A percentile compares a stretch with the other conserved stretches of the same genome.
Evolutionary conservation across 805 yeast species (phyloP).

Genomic region (Priceomyces medius): DNA sequence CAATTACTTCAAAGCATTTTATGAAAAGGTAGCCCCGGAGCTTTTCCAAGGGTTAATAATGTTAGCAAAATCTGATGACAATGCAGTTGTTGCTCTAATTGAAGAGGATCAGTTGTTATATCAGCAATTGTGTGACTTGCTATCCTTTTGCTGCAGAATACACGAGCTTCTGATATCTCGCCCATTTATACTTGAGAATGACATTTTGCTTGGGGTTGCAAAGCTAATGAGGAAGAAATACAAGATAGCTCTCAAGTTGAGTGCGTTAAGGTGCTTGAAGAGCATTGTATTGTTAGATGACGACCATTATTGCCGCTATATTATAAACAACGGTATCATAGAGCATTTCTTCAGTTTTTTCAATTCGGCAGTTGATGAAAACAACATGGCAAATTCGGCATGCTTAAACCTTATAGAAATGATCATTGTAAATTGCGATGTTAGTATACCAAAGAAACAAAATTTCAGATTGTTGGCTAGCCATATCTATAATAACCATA

Average conservation of each 20-base stretch:
- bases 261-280: conserved; percentile 69
- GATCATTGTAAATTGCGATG: conserved; percentile 25
- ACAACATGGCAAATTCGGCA: conserved; percentile 72
- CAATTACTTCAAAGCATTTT: conserved; percentile 58
- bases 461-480: conserved; percentile 30
- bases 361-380: conserved; percentile 44
- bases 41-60: conserved; percentile 51
- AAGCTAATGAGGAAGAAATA: conserved; percentile 43
- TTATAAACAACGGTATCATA: conserved; percentile 56
- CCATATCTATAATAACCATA: conserved; percentile 32
- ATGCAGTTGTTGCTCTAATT: conserved; percentile 6
- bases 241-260: conserved; percentile 56
- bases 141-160: conserved; percentile 63
- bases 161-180: conserved; percentile 61
- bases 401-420: conserved; percentile 67
- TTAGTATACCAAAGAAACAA: conserved; percentile 12
- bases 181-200: conserved; percentile 60
- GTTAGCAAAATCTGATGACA: conserved; percentile 17
- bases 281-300: conserved; percentile 62
- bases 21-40: conserved; percentile 57
- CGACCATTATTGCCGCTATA: conserved; percentile 53
- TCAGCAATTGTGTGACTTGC: conserved; percentile 67
- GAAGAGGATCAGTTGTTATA: conserved; percentile 42
- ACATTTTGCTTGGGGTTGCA: conserved; percentile 56
- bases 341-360: conserved; percentile 50